Percentiles rank a stretch among this genome's conserved stretches.
phyloP scores from a whole-genome alignment of 1,139 yeast species.

The Debaryomyces nepalensis region DNA sequence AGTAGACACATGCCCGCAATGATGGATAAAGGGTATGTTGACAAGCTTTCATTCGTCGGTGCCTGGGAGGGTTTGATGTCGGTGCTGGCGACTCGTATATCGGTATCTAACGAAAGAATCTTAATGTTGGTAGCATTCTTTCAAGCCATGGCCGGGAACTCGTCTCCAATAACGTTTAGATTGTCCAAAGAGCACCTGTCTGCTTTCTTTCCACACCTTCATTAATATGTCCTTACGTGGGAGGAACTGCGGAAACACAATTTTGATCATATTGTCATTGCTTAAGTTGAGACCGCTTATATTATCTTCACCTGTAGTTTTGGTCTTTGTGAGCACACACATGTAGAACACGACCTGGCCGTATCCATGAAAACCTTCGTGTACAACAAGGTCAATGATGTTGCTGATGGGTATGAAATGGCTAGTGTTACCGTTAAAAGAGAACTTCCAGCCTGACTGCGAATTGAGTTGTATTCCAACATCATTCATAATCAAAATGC shows the following conservation, averaged over 20 bases:
- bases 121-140: constrained; percentile 9
- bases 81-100: not conserved
- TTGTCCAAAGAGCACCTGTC: constrained; percentile 43
- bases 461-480: constrained; percentile 42
- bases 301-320: constrained; percentile 14
- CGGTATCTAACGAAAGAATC: not conserved
- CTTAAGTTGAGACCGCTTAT: not conserved
- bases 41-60: not conserved
- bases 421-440: constrained; percentile 24
- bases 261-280: constrained; percentile 40
- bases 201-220: constrained; percentile 44
- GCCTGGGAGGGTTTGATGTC: too few relatives aligned
- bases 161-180: constrained; percentile 44
- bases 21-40: not conserved
- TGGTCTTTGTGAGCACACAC: constrained; percentile 55
- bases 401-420: constrained; percentile 56
- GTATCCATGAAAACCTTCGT: constrained; percentile 69
- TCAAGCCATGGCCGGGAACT: constrained; percentile 51
- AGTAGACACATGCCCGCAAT: not conserved
- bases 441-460: constrained; percentile 34
- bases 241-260: constrained; percentile 54
- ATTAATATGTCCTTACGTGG: constrained; percentile 50
- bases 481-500: constrained; percentile 41
- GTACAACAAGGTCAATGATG: constrained; percentile 63
- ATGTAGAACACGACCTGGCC: constrained; percentile 65